Base-by-base conservation (phyloP, 2,329 filamentous ascomycete species). In the Thielaviopsis euricoi region DNA sequence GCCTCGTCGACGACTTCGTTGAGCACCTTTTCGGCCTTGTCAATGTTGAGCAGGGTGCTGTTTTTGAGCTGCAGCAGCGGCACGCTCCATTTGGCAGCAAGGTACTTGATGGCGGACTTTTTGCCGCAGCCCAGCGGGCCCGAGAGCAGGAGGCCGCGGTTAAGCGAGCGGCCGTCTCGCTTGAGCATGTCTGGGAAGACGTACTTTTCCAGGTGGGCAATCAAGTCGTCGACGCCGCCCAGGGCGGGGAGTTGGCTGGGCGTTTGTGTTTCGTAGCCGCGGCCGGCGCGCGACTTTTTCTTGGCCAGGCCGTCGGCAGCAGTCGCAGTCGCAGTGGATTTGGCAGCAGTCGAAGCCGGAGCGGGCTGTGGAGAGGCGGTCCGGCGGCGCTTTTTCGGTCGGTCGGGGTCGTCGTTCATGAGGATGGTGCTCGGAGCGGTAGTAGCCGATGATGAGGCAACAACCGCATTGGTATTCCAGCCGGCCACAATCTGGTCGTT, bases 101-200 rank as follows among this genome's bases (percentile, higher is more conserved):
- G 81, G 0, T 83, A 85, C 64, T 85, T 80, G 6, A 87, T 82
- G 52, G 91, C 78, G 67, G 87, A 83, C 0, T 83, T 88, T 68
- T 94, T 93, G 62, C 88, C 88, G 62, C 86, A 89, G 19, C 87
- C 87, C 1, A 85, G 81, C 0, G 88, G 88, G 0, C 88, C 88
- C 64, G 90, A 86, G 1, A 94, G 71, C 2, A 93, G 69, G 17
- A 93, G 81, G 54, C 87, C 87, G 25, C 43, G 53, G 23, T 56
- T 58, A 10, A 48, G 37, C 6, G 57, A 50, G 25, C 53, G 52
- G 48, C 40, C 56, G 43, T 58, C 43, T 23, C 53, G 29, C 29
- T 49, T 58, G 19, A 55, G 17, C 61, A 62, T 62, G 25, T 57
- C 40, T 1, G 54, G 53, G 25, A 58, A 60, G 1, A 61, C 49